phyloP scores from a whole-genome alignment of 495 filamentous ascomycete species.

The Lepraria neglecta region DNA sequence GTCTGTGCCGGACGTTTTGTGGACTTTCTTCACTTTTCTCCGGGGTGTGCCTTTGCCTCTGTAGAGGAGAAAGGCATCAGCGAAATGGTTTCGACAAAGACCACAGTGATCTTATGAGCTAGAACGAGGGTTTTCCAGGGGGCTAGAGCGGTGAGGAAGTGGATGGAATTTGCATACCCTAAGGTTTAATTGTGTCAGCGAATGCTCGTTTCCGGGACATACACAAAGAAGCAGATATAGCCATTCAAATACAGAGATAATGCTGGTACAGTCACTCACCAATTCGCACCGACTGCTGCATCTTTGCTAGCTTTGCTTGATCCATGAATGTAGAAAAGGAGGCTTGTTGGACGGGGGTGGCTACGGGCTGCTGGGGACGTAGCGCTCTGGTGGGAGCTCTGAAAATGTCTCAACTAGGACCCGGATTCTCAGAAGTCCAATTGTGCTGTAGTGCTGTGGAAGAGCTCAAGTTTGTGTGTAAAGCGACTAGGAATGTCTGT shows the following conservation, averaged over 20 bases:
- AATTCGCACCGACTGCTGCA: conserved; percentile 53
- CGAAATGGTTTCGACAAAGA: too few relatives aligned
- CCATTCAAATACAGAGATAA: not conserved
- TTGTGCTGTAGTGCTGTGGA: not conserved
- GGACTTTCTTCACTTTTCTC: conserved; percentile 96
- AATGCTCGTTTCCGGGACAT: not conserved
- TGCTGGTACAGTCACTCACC: conserved; percentile 36
- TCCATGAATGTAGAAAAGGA: conserved; percentile 38
- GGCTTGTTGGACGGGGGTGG: not conserved
- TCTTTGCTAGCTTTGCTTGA: conserved; percentile 52
- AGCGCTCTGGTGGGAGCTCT: not conserved
- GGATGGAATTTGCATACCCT: conserved; percentile 35
- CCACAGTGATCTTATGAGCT: too few relatives aligned
- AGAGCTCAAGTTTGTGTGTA: conserved; percentile 1
- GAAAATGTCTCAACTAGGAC: not conserved
- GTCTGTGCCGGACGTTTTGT: conserved; percentile 81
- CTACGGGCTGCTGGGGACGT: not conserved
- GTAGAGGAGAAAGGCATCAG: conserved; percentile 7
- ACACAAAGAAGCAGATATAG: not conserved
- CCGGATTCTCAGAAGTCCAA: not conserved
- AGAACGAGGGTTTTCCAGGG: too few relatives aligned
- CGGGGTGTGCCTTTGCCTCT: conserved; percentile 98
- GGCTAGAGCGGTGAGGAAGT: not conserved
- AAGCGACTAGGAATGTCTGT: not conserved
- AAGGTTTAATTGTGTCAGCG: conserved; percentile 18